Conservation (phyloP, 495 filamentous ascomycete genomes). For the Saxispiralis lemnorum region DNA sequence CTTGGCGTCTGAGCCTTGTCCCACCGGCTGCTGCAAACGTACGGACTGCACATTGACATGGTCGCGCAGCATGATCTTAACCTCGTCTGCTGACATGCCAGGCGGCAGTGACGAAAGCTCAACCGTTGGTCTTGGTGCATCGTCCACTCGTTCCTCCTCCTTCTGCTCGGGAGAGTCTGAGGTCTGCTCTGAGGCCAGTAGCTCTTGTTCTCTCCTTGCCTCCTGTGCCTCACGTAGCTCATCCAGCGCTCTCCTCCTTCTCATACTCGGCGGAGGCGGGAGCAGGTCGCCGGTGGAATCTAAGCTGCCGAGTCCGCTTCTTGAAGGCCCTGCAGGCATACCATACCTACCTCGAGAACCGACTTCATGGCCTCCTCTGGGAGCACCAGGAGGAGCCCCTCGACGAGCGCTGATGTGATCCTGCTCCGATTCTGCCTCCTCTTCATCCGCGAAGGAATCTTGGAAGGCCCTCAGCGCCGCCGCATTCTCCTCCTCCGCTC, state of each 20-base stretch:
- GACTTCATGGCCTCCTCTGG: conserved; percentile 18
- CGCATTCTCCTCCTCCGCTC: conserved; percentile 76
- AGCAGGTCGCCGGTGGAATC: conserved; percentile 33
- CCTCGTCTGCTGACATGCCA: conserved; percentile 49
- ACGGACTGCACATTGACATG: conserved; percentile 60
- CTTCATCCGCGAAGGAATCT: conserved; percentile 70
- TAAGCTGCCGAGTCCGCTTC: conserved; percentile 61
- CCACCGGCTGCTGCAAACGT: conserved; percentile 47
- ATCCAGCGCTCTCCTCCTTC: conserved; percentile 34
- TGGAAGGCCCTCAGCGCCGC: conserved; percentile 83
- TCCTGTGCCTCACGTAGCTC: conserved; percentile 30
- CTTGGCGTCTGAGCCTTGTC: conserved; percentile 44
- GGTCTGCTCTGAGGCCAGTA: conserved; percentile 35
- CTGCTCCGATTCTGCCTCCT: conserved; percentile 22
- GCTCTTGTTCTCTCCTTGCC: conserved; percentile 22
- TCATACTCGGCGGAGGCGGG: conserved; percentile 21
- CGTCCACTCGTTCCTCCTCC: conserved; percentile 36
- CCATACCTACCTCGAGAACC: conserved; percentile 12
- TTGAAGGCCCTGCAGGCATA: conserved; percentile 19
- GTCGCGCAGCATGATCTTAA: conserved; percentile 55
- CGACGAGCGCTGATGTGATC: conserved; percentile 22
- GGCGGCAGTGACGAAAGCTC: conserved; percentile 46
- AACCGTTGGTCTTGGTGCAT: conserved; percentile 77
- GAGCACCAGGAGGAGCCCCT: conserved; percentile 26
- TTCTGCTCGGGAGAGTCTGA: conserved; percentile 24